Conservation (phyloP, 495 filamentous ascomycete species). For the Aspergillus mulundensis region DNA sequence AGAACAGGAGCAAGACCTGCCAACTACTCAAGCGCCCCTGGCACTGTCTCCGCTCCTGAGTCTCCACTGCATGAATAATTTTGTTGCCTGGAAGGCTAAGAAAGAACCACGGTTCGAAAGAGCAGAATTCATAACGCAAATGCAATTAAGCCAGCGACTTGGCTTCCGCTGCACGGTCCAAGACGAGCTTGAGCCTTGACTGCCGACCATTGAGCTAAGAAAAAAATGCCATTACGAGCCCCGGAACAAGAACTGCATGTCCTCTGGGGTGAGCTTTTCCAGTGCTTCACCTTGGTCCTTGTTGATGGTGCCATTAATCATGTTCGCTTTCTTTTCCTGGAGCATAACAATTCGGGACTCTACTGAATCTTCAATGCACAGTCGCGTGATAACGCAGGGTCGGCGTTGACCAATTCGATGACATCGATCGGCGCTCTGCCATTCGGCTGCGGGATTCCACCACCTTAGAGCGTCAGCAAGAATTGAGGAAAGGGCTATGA, state of each 20-base stretch:
- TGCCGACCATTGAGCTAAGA: background rate
- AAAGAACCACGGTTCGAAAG: background rate
- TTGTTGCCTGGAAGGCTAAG: background rate
- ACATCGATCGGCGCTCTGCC: conserved; percentile 94
- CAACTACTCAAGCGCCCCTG: no score
- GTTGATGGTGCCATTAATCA: conserved; percentile 95
- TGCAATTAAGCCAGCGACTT: background rate
- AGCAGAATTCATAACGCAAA: background rate
- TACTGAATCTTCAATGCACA: conserved; percentile 94
- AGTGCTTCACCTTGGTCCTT: conserved; percentile 75
- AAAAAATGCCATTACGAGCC: conserved; percentile 38
- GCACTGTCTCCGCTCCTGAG: background rate
- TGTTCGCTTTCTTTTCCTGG: conserved; percentile 94
- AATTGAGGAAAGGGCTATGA: background rate
- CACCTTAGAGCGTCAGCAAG: conserved; percentile 48
- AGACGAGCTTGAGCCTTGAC: background rate
- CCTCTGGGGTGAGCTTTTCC: conserved; percentile 83
- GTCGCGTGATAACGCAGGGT: conserved; percentile 87
- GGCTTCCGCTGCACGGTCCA: background rate
- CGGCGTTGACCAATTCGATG: conserved; percentile 94
- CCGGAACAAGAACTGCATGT: conserved; percentile 92
- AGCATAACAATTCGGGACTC: conserved; percentile 90
- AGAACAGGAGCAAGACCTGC: no score
- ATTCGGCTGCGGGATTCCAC: conserved; percentile 98
- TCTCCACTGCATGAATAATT: background rate